Evolutionary conservation across 345 rosid species (phyloP), one percentile per base, ranked within the genome.

Genomic region (Citrus australasica): DNA sequence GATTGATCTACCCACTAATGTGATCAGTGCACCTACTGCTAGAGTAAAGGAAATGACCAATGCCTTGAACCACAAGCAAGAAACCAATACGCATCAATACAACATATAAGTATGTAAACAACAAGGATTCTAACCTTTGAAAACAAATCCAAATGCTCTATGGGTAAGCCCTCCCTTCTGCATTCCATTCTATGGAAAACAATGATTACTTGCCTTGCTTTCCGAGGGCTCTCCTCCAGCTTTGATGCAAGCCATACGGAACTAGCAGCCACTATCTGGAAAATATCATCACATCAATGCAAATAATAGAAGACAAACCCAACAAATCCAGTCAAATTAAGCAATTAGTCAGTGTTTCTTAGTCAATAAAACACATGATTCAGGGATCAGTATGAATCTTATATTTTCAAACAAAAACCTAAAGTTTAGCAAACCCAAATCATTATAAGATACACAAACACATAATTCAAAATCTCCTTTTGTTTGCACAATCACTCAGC

Each of bases 121-220:
- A 75, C 69, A 56, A 24, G 17, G 11, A 30, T 74, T 78, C 87
- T 74, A 71, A 92, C 97, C 97, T 91, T 94, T 21, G 98, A 91
- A 83, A 77, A 88, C 67, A 90, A 53, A 78, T 94, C 99, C 72
- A 94, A 77, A 86, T 89, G 93, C 78, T 90, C 92, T n/a, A 90
- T 21, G 0, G 91, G 91, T 64, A 94, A 86, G 84, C 86, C 92
- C 86, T 95, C 98, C 84, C 99, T 91, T 80, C 97, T 85, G 74
- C 97, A 94, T 83, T 96, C 98, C 96, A 96, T 91, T 86, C 97
- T 85, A 83, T 94, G 98, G 82, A 92, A 94, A 67, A 96, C 97
- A 73, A 96, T 88, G 79, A 96, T 91, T 22, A 94, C 95, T 73
- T 94, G 99, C 77, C 98, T 87, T 9, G 99, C 97, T 78, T 92